A percentile compares a stretch with the other conserved stretches of the same genome.
phyloP scores from a whole-genome alignment of 208 protist genomes.

The Trypanosoma cruzi region DNA sequence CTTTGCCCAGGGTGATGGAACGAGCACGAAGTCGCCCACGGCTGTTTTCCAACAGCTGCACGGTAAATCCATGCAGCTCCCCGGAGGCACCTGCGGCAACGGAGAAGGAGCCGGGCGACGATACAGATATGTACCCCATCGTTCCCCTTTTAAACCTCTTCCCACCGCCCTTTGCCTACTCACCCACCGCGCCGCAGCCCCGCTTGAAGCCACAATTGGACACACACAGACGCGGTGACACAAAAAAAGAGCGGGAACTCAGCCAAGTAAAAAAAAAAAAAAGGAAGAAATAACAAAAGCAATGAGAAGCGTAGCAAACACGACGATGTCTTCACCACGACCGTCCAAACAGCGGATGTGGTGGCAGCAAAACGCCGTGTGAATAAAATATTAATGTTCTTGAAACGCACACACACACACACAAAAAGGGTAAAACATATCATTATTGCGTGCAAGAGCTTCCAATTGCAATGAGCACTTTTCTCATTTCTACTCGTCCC shows the following conservation, averaged over 20 bases:
- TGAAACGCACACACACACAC: too few relatives aligned
- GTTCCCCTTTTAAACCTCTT: background rate
- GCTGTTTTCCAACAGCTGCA: constrained; percentile 23
- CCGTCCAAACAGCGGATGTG: background rate
- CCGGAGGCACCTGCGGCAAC: constrained; percentile 13
- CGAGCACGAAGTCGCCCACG: constrained; percentile 8
- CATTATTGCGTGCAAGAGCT: too few relatives aligned
- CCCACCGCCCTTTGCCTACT: background rate
- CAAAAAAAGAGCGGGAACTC: background rate
- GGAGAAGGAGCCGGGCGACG: constrained; percentile 17
- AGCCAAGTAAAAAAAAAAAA: background rate
- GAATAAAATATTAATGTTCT: too few relatives aligned
- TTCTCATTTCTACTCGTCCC: too few relatives aligned
- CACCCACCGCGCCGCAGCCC: background rate
- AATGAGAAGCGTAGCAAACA: background rate
- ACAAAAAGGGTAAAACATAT: too few relatives aligned
- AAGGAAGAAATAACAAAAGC: constrained; percentile 10
- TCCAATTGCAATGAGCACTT: too few relatives aligned
- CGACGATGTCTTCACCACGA: background rate
- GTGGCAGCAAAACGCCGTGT: background rate
- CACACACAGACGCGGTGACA: background rate
- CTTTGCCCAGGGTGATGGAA: constrained; percentile 5
- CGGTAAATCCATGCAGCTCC: constrained; percentile 22
- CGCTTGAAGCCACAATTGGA: background rate
- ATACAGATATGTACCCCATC: constrained; percentile 22